Conservation (phyloP, 2,329 filamentous ascomycete genomes). For the Hypoxylon sp. region DNA sequence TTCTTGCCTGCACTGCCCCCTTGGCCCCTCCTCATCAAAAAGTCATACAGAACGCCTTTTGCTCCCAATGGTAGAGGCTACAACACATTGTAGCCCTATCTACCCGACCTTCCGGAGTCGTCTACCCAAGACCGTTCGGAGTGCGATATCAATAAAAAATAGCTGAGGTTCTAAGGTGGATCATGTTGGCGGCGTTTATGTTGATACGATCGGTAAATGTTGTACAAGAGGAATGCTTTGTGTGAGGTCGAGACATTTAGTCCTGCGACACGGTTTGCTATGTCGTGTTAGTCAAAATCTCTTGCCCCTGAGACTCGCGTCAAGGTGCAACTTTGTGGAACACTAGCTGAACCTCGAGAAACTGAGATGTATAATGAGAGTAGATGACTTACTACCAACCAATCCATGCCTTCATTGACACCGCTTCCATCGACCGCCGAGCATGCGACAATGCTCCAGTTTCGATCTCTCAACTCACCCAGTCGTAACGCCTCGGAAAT, state of each 20-base stretch:
- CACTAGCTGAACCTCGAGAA: conserved; percentile 1
- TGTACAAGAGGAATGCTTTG: conserved; percentile 29
- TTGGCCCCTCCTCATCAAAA: conserved; percentile 9
- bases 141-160: conserved; percentile 35
- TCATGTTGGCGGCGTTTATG: conserved; percentile 14
- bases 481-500: conserved; percentile 94
- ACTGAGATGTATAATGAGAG: conserved; percentile 1
- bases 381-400: conserved; percentile 81
- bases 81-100: conserved; percentile 21
- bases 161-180: conserved; percentile 20
- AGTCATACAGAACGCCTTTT: conserved; percentile 35
- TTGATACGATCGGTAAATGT: conserved; percentile 32
- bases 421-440: conserved; percentile 95
- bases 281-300: conserved; percentile 27
- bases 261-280: conserved; percentile 62
- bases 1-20: conserved; percentile 24
- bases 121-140: conserved; percentile 42
- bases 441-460: conserved; percentile 99
- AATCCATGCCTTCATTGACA: conserved; percentile 98
- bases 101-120: conserved; percentile 22
- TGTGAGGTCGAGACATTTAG: conserved; percentile 45
- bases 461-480: conserved; percentile 92
- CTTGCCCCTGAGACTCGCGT: conserved; percentile 10
- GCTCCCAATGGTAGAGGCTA: conserved; percentile 31
- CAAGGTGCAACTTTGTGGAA: conserved; percentile 7